Conservation (phyloP, 2,329 filamentous ascomycete species). For the Penicillium sp. region DNA sequence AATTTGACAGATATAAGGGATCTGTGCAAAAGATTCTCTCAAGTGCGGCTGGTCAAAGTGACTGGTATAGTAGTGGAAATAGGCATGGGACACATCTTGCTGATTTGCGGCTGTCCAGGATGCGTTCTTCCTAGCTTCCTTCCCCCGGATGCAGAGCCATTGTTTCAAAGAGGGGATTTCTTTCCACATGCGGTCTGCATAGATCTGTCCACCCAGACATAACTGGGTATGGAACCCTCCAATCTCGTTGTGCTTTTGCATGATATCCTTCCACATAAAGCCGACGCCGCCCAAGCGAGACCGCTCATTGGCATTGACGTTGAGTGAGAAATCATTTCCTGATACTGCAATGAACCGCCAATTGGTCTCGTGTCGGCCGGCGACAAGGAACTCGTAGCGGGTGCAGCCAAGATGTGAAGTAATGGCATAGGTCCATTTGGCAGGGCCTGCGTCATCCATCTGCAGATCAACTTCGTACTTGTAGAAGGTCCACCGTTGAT, state of each 20-base stretch:
- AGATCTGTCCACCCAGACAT: slow-evolving; percentile 90
- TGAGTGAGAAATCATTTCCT: slow-evolving; percentile 90
- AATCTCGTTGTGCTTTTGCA: slow-evolving; percentile 95
- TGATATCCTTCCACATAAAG: slow-evolving; percentile 98
- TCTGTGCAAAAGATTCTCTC: slow-evolving; percentile 93
- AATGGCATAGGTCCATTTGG: slow-evolving; percentile 96
- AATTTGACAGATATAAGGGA: slow-evolving; percentile 87
- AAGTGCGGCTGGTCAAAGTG: slow-evolving; percentile 97
- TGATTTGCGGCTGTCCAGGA: slow-evolving; percentile 93
- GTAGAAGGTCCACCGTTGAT: slow-evolving; percentile 94
- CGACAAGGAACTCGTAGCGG: slow-evolving; percentile 95
- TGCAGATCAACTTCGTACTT: slow-evolving; percentile 86
- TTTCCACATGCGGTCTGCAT: slow-evolving; percentile 92
- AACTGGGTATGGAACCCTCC: slow-evolving; percentile 94
- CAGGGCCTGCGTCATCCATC: slow-evolving; percentile 75
- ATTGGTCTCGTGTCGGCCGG: slow-evolving; percentile 81
- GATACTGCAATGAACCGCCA: slow-evolving; percentile 97
- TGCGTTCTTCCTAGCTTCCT: slow-evolving; percentile 86
- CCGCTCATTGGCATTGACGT: slow-evolving; percentile 81
- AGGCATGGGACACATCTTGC: slow-evolving; percentile 92
- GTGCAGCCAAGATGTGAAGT: slow-evolving; percentile 96
- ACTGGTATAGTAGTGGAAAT: slow-evolving; percentile 98
- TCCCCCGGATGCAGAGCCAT: slow-evolving; percentile 89
- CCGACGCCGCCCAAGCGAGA: slow-evolving; percentile 82
- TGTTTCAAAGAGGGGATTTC: slow-evolving; percentile 91